phyloP scores from a whole-genome alignment of 1,284 basidiomycete genomes.

The Sphagnurus paluster region DNA sequence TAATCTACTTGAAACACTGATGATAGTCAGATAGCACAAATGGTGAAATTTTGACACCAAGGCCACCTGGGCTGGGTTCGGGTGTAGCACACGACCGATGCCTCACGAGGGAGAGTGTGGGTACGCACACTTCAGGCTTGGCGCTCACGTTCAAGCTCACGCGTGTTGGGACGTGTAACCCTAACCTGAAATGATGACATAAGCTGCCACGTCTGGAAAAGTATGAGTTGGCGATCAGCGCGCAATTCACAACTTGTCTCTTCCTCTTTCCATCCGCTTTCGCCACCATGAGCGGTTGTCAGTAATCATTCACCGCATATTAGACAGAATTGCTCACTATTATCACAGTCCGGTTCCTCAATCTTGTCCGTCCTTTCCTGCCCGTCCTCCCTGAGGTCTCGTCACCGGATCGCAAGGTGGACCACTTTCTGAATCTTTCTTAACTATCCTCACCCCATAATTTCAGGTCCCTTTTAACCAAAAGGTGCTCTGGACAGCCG shows the following conservation, averaged over 20 bases:
- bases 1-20: too few species aligned
- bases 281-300: constrained; percentile 47
- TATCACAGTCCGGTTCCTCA: constrained; percentile 83
- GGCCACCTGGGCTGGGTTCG: too few species aligned
- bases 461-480: constrained; percentile 89
- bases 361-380: constrained; percentile 94
- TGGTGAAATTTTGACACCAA: too few species aligned
- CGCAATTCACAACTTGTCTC: constrained; percentile 16
- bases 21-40: too few species aligned
- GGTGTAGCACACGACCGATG: too few species aligned
- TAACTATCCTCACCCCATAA: constrained; percentile 17
- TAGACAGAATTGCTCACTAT: constrained; percentile 1
- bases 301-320: constrained; percentile 22
- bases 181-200: constrained; percentile 18
- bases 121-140: too few species aligned
- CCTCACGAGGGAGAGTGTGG: too few species aligned
- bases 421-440: constrained; percentile 18
- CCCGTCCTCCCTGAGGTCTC: constrained; percentile 94
- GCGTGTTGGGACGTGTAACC: constrained; percentile 13
- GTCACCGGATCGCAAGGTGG: constrained; percentile 95
- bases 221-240: constrained; percentile 28
- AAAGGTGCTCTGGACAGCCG: constrained; percentile 96
- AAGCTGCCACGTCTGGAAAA: constrained; percentile 40
- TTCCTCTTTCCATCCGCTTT: constrained; percentile 21
- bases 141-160: too few species aligned